Conservation (phyloP, 2,329 filamentous ascomycete species). For the Penicillium janthinellum region DNA sequence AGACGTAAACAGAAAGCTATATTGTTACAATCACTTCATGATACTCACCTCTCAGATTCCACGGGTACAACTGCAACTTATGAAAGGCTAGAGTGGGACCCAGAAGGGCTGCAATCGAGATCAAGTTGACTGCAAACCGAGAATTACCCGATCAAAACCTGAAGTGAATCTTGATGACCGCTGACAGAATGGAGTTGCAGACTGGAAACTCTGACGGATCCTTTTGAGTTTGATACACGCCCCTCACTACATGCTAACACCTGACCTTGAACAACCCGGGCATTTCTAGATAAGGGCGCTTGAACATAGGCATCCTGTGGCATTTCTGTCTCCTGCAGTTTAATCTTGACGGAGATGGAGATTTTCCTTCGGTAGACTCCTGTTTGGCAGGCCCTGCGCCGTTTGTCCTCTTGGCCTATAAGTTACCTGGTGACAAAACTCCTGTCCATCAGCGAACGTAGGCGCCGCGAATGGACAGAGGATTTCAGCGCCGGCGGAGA, state of each 20-base stretch:
- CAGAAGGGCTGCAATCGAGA: neutral
- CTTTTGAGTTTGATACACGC: neutral
- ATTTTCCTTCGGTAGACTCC: too few species aligned
- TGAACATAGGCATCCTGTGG: too few species aligned
- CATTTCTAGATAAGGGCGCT: neutral
- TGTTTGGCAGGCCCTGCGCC: too few species aligned
- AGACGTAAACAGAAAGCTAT: too few species aligned
- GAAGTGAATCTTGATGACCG: neutral
- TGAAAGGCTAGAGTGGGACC: neutral
- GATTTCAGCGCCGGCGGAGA: too few species aligned
- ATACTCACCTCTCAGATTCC: neutral
- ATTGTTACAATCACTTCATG: neutral
- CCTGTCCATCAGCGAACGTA: too few species aligned
- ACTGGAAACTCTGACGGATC: neutral
- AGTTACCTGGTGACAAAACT: too few species aligned
- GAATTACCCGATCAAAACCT: neutral
- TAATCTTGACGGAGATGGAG: too few species aligned
- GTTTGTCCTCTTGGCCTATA: too few species aligned
- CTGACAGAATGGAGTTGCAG: neutral
- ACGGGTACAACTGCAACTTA: neutral
- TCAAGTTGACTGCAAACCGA: neutral
- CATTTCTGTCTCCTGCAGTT: too few species aligned
- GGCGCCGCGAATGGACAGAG: too few species aligned
- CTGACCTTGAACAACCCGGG: neutral
- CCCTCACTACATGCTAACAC: neutral